Evolutionary conservation across 73 alveolate species (phyloP).

Genomic region (Tetrahymena malaccensis): DNA sequence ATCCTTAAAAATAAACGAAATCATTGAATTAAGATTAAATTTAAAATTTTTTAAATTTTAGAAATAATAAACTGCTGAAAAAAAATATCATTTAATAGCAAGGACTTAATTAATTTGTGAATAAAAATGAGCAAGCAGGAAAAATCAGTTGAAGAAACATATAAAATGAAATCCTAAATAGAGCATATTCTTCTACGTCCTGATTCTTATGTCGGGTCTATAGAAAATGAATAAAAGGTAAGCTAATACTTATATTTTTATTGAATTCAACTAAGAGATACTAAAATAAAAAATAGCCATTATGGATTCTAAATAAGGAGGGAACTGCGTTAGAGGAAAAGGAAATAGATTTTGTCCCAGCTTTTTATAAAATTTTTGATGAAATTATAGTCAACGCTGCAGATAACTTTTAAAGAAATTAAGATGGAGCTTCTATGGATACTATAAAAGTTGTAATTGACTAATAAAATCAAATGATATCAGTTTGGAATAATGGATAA

Average conservation of each 20-base stretch:
- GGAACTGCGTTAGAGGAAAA: slow-evolving; percentile 53
- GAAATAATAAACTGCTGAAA: background rate
- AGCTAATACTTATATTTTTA: slow-evolving; percentile 88
- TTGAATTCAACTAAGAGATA: slow-evolving; percentile 43
- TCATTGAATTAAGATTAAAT: background rate
- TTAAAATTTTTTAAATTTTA: background rate
- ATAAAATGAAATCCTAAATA: slow-evolving; percentile 77
- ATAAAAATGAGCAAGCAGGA: background rate
- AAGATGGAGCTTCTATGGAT: slow-evolving; percentile 8
- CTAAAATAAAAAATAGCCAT: slow-evolving; percentile 37
- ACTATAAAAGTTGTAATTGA: slow-evolving; percentile 85
- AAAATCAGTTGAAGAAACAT: slow-evolving; percentile 74
- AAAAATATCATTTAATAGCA: background rate
- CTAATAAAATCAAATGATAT: slow-evolving; percentile 59
- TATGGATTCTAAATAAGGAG: slow-evolving; percentile 60
- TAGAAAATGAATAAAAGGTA: slow-evolving; percentile 86
- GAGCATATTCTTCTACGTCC: slow-evolving; percentile 97
- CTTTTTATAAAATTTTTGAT: slow-evolving; percentile 88
- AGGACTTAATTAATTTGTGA: background rate
- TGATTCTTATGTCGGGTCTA: slow-evolving; percentile 96
- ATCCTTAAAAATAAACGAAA: background rate
- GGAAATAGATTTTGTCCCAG: slow-evolving; percentile 89
- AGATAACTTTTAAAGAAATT: slow-evolving; percentile 93
- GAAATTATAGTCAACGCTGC: slow-evolving; percentile 99
- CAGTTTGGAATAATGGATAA: slow-evolving; percentile 89